Percentiles rank a stretch among this genome's conserved stretches.
Evolutionary conservation across 441 rosid genomes (phyloP).

Genomic region (Erodium moschatum): DNA sequence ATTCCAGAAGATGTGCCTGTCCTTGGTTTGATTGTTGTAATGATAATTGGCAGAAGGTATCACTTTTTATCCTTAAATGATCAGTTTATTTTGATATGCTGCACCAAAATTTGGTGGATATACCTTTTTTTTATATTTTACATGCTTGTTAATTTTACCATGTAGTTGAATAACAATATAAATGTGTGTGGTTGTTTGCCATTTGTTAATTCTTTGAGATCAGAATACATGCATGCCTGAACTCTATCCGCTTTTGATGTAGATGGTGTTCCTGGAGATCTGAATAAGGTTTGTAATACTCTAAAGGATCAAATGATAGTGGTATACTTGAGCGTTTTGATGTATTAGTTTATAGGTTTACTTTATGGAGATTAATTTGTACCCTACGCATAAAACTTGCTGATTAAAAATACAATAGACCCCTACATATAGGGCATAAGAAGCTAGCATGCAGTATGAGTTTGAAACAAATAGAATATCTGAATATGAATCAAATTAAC

Average conservation of each 20-base stretch:
- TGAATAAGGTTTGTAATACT: not conserved
- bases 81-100: slow-evolving; percentile 6
- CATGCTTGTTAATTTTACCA: slow-evolving; percentile 1
- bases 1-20: slow-evolving; percentile 58
- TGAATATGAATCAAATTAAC: no score
- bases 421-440: not conserved
- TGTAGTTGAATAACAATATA: not conserved
- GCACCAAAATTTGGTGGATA: not conserved
- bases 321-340: not conserved
- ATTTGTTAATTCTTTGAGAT: not conserved
- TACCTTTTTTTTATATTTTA: not conserved
- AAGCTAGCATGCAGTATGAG: not conserved
- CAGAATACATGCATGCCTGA: not conserved
- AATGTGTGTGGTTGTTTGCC: not conserved
- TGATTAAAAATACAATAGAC: not conserved
- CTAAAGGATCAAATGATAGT: not conserved
- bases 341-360: not conserved
- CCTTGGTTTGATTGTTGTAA: slow-evolving; percentile 79
- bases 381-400: not conserved
- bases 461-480: no score
- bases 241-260: not conserved
- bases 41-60: slow-evolving; percentile 98
- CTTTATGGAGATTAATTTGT: not conserved
- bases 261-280: not conserved
- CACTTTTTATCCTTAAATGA: slow-evolving; percentile 18